Evolutionary conservation across 177 flowering plant species (phyloP), one percentile per base, ranked within the genome.

Genomic region (Tripterygium wilfordii): DNA sequence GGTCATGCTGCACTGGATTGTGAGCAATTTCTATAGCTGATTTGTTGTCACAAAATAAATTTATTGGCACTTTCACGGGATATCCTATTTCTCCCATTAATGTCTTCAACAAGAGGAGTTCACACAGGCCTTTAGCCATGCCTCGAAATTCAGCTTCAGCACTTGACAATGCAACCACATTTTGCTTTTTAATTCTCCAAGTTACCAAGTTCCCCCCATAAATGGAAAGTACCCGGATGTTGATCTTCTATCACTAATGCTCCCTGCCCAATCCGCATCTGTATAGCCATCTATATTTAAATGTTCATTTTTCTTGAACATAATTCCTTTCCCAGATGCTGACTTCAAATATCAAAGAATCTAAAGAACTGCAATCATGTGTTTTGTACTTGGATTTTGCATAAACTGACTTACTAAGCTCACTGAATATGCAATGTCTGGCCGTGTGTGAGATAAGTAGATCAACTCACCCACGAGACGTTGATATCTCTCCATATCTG

Each of bases 111-210:
- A 37, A 52, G 4, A 56, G 12, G 7, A 17, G 3, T 18, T 47
- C 44, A 14, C 45, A 18, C 21, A 39, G 17, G 8, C 53, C 38
- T 5, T 27, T 45, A 21, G 46, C 52, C 24, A 56, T 16, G 14
- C 29, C 23, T 40, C 38, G 15, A 13, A 20, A 40, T 33, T 57
- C 35, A n/a, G 48, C 46, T 24, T 39, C 48, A 3, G 32, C 48
- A 48, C 45, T 57, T 5, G 14, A 13, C 8, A 13, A 5, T 10
- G 61, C 13, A 13, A 40, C 54, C 16, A 57, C 54, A 10, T 29
- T 18, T 25, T 45, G 45, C 24, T 56, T 56, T 33, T 56, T 41
- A 15, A 53, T 56, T 15, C 53, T 19, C 52, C 60, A 56, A 2
- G 52, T 47, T n/a, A 42, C 43, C 12, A 44, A 20, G 12, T 54